Evolutionary conservation across 768 basidiomycete species (phyloP), one percentile per base, ranked within the genome.

Genomic region (Galerina marginata): DNA sequence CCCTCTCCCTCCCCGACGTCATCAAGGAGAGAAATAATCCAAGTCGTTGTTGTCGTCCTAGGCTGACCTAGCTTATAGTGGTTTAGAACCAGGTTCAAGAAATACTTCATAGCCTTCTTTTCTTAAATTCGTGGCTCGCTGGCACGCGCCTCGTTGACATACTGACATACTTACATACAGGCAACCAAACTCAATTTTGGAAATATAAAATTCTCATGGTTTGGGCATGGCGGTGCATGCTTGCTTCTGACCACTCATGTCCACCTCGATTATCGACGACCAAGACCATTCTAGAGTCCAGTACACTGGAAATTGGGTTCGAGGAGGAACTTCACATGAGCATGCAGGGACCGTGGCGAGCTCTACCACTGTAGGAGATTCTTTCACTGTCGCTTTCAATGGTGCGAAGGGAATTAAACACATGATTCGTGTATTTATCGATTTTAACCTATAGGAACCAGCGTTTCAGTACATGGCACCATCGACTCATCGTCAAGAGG

Each of bases 401-500:
- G 79, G 77, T 76, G 26, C 2, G 60, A 6, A 2, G 4, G 4
- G 1, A 7, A 33, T 33, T 33, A 33, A 33, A 33, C 29, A 33
- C 29, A 33, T 33, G 29, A 5, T 4, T 38, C 12, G 42, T 25
- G 29, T n/a, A 15, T 9, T 15, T 56, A n/a, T 44, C 14, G 45
- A 26, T 37, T 10, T 2, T 40, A 6, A 3, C 29, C 3, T 26
- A 3, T 25, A 79, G 78, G 78, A 26, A 72, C 66, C 33, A 63
- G 61, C 7, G 74, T 80, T 20, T 63, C 69, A 4, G 75, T 77
- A 4, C 77, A 70, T 62, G 76, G 75, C 10, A 75, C 72, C 0
- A 67, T 74, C 38, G 77, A 80, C 59, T 42, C 65, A 2, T 71
- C 72, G 3, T 80, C 77, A 3, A 72, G 52, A 4, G 79, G 79